These are phyloP conservation scores for Thraustochytrium striatum DNA, from an alignment of 352 stramenopile species.

Conservation along the genomic window DNA sequence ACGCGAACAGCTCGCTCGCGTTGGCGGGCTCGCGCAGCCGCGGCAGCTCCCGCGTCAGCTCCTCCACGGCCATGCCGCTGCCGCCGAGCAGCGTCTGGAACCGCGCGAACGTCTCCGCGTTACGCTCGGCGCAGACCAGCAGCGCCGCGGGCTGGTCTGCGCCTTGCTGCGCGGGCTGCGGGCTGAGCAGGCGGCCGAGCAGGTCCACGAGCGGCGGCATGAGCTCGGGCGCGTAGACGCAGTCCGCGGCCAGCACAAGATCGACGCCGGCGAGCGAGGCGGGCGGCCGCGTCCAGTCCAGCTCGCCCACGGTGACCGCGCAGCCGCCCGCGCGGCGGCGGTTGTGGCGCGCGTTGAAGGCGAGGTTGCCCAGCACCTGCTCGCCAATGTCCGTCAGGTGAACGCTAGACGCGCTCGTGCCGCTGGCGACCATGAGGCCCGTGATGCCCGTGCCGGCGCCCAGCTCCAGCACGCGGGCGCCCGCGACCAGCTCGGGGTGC, in stretches of 20 bases:
- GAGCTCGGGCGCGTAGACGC: constrained; percentile 20
- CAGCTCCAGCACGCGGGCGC: constrained; percentile 62
- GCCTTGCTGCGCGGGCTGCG: not conserved
- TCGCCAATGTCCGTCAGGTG: not conserved
- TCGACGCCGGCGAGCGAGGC: not conserved
- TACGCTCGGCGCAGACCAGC: constrained; percentile 13
- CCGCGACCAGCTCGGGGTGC: constrained; percentile 59
- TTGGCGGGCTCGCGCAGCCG: no score
- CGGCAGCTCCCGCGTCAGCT: not conserved
- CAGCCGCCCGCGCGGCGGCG: not conserved
- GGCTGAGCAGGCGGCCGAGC: not conserved
- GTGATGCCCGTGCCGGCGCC: constrained; percentile 66
- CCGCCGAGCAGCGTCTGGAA: not conserved
- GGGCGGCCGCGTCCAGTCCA: not conserved
- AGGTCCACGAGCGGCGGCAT: not conserved
- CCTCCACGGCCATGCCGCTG: not conserved
- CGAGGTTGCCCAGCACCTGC: constrained; percentile 5
- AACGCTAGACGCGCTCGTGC: not conserved
- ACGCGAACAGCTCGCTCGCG: no score
- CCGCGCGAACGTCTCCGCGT: not conserved
- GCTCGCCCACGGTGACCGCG: not conserved
- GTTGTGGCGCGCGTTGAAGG: not conserved
- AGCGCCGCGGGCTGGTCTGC: not conserved
- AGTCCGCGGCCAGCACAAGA: constrained; percentile 1
- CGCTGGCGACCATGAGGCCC: constrained; percentile 57